A percentile compares a stretch with the other conserved stretches of the same genome.
Evolutionary conservation across 73 alveolate species (phyloP).

Genomic region (Tetrahymena borealis): DNA sequence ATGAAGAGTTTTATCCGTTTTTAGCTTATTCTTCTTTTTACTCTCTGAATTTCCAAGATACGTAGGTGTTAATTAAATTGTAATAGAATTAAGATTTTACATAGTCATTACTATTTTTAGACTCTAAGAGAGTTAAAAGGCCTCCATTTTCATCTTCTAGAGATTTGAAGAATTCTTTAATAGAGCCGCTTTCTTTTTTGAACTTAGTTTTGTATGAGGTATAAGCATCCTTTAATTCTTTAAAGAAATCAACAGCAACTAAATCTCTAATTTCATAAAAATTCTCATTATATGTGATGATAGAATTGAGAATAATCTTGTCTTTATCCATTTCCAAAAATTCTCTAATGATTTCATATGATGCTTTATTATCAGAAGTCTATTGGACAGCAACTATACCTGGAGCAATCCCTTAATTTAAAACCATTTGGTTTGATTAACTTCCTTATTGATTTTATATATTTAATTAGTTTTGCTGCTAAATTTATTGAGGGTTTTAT

Average conservation of each 20-base stretch:
- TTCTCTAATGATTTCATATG: not conserved
- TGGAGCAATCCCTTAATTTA: not conserved
- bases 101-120: not conserved
- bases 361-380: not conserved
- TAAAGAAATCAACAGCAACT: not conserved
- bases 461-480: not conserved
- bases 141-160: not conserved
- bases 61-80: not conserved
- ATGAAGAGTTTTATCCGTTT: not conserved
- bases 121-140: not conserved
- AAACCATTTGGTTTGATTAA: not conserved
- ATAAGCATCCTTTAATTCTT: not conserved
- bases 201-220: not conserved
- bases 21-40: not conserved
- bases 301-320: not conserved
- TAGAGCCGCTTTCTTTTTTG: not conserved
- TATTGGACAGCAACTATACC: not conserved
- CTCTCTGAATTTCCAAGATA: not conserved
- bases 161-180: not conserved
- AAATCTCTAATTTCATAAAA: not conserved
- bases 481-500: not conserved
- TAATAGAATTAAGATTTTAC: not conserved
- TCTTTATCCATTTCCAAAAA: not conserved
- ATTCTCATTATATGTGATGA: not conserved
- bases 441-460: not conserved